Percentiles rank a stretch among this genome's conserved stretches.
phyloP scores from a whole-genome alignment of 805 yeast genomes.

The Starmerella sp. region DNA sequence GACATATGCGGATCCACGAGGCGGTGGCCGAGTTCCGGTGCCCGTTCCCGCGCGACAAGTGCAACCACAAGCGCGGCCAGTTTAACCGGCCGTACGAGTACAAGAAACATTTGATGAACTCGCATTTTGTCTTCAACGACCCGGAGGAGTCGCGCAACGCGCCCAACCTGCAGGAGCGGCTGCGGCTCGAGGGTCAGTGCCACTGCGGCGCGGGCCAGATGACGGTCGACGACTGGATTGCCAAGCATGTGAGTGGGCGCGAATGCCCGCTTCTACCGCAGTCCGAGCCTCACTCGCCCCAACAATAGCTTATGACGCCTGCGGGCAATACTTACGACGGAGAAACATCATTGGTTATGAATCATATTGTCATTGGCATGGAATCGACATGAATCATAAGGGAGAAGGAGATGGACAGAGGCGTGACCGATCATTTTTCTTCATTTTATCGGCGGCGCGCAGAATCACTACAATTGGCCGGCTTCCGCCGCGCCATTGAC shows the following conservation, averaged over 20 bases:
- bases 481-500: too few species aligned
- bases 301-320: not conserved
- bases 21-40: constrained; percentile 46
- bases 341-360: not conserved
- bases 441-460: too few species aligned
- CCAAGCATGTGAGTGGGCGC: constrained; percentile 34
- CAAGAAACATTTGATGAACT: constrained; percentile 52
- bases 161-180: constrained; percentile 44
- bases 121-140: constrained; percentile 48
- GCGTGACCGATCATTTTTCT: too few species aligned
- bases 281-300: not conserved
- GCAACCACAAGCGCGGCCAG: constrained; percentile 49
- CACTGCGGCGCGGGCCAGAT: constrained; percentile 38
- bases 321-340: not conserved
- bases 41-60: constrained; percentile 43
- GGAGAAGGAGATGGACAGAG: not conserved
- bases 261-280: constrained; percentile 1
- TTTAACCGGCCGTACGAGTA: constrained; percentile 60
- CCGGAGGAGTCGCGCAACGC: constrained; percentile 33
- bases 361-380: not conserved
- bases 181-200: constrained; percentile 43
- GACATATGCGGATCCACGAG: constrained; percentile 56
- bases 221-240: constrained; percentile 46
- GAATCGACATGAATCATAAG: not conserved
- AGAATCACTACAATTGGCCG: too few species aligned